Conservation (phyloP, 2,329 filamentous ascomycete species). For the Trichoderma atrobrunneum region DNA sequence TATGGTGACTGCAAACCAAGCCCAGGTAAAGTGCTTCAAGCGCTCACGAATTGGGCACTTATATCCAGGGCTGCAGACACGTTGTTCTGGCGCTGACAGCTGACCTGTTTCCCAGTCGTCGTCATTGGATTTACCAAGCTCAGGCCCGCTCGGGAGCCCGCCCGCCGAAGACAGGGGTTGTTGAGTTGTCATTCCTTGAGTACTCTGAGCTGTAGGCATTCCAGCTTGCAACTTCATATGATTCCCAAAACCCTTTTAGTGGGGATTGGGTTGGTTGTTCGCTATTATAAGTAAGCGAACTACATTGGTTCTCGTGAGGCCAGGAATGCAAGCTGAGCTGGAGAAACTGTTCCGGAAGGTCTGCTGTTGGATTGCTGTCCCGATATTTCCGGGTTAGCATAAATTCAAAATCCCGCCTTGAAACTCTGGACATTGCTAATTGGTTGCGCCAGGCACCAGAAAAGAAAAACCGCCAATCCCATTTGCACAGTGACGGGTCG, state of each 20-base stretch:
- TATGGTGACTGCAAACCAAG: not conserved
- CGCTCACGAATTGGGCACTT: not conserved
- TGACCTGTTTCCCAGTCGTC: not conserved
- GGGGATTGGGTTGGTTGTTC: not conserved
- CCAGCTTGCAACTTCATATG: not conserved
- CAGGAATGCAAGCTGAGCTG: not conserved
- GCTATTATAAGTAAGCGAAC: not conserved
- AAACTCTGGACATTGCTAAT: not conserved
- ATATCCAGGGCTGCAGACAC: not conserved
- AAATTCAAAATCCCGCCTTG: not conserved
- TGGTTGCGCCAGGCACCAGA: not conserved
- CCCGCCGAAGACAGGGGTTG: not conserved
- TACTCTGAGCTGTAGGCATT: not conserved
- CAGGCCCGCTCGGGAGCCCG: not conserved
- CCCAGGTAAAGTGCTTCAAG: not conserved
- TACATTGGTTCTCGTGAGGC: not conserved
- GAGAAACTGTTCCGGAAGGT: not conserved
- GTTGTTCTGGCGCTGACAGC: not conserved
- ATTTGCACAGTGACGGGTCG: no score
- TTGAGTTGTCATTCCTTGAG: not conserved
- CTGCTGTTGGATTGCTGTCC: not conserved
- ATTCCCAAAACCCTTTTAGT: not conserved
- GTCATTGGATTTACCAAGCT: not conserved
- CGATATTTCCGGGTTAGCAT: not conserved
- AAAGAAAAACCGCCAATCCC: not conserved